A percentile compares a stretch with the other conserved stretches of the same genome.
These are phyloP conservation scores for Globisporangium canariense DNA, from an alignment of 352 stramenopile genomes.

Conservation along the genomic window DNA sequence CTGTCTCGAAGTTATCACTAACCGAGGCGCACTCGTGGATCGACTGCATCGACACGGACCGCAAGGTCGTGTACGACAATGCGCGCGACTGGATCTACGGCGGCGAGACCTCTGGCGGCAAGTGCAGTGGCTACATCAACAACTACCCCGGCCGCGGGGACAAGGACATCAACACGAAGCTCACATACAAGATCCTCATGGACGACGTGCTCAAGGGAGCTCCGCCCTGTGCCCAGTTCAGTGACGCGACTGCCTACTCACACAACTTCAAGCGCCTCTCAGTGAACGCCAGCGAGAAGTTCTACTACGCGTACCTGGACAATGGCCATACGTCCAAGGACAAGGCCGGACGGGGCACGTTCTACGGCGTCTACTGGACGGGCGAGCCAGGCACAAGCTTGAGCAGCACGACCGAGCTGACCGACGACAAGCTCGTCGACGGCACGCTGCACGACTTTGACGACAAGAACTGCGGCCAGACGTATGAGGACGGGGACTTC, in stretches of 20 bases:
- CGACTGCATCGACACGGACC: slow-evolving; percentile 31
- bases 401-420: slow-evolving; percentile 44
- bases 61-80: slow-evolving; percentile 53
- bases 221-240: slow-evolving; percentile 32
- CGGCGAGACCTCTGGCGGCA: slow-evolving; percentile 35
- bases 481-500: slow-evolving; percentile 36
- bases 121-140: slow-evolving; percentile 62
- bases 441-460: slow-evolving; percentile 67
- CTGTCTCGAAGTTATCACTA: neutral
- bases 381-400: slow-evolving; percentile 34
- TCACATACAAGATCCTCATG: slow-evolving; percentile 58
- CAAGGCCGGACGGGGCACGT: slow-evolving; percentile 45
- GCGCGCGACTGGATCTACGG: slow-evolving; percentile 53
- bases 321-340: slow-evolving; percentile 69
- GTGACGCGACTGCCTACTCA: slow-evolving; percentile 28
- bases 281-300: slow-evolving; percentile 35
- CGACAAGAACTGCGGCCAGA: slow-evolving; percentile 58
- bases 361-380: slow-evolving; percentile 66
- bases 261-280: slow-evolving; percentile 39
- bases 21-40: slow-evolving; percentile 38
- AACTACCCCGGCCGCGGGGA: slow-evolving; percentile 59
- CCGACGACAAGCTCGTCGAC: slow-evolving; percentile 51
- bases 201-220: slow-evolving; percentile 29
- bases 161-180: slow-evolving; percentile 29
- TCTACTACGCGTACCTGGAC: slow-evolving; percentile 61